Evolutionary conservation across 2,329 filamentous ascomycete species (phyloP), one percentile per base, ranked within the genome.

Genomic region (Talaromyces sp.): DNA sequence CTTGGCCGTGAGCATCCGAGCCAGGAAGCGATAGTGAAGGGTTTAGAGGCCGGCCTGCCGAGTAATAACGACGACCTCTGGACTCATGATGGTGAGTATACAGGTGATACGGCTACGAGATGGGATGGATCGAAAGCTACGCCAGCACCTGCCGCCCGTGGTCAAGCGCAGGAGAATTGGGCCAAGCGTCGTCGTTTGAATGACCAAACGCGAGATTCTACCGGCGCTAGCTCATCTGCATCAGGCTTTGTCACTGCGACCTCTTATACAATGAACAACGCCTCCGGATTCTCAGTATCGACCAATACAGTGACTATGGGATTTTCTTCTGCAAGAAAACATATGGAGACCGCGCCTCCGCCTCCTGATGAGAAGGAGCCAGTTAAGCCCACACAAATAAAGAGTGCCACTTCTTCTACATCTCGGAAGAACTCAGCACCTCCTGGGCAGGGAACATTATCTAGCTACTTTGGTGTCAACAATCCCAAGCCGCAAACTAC

Each of bases 1-100:
- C 79, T 97, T 4, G 78, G 84, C 7, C 84, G 91, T 65, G 75
- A 82, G 0, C 83, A 86, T 41, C 90, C 91, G 10, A 76, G 82
- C 1, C 79, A 85, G 59, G 77, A 82, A 57, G 75, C 79, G 35
- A 83, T 92, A 54, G 83, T 84, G 60, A 81, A 83, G 65, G 73
- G 75, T 56, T 72, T 82, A 67, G 67, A 72, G 41, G 27, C 61
- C 2, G 69, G 70, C 64, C 82, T 88, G 76, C 84, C 84, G 64
- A 82, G 79, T 50, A 79, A 82, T 0, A 87, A 91, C 70, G 92
- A 95, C 73, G 85, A 90, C 67, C 73, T 84, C 11, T 92, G 88
- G 78, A 89, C 91, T 0, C 71, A 86, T 3, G 87, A 89, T 57
- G 90, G 89, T 4, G 81, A 84, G 72, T 60, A 56, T 24, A 82